Percentiles rank a stretch among this genome's conserved stretches.
These are phyloP conservation scores for Harrya chromipes DNA, from an alignment of 768 basidiomycete genomes.

Conservation along the genomic window DNA sequence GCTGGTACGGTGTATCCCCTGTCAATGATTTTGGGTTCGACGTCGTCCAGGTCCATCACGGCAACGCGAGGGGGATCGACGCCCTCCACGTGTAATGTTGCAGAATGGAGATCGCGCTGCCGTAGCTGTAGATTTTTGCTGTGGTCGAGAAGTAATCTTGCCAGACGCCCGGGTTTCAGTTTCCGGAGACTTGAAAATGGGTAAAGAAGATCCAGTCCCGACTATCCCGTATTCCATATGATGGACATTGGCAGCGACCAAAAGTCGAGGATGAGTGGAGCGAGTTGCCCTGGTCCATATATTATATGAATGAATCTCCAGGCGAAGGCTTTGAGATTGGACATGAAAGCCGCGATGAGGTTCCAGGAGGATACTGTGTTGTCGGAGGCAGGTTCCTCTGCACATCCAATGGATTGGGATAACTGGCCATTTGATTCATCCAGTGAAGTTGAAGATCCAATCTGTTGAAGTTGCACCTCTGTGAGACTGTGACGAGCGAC, in stretches of 20 bases:
- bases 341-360: no score
- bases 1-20: conserved; percentile 2
- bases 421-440: no score
- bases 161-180: conserved; percentile 6
- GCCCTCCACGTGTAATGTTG: background rate
- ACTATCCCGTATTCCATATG: background rate
- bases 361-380: no score
- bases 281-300: background rate
- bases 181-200: conserved; percentile 6
- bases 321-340: background rate
- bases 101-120: background rate
- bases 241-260: background rate
- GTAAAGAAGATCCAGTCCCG: conserved; percentile 4
- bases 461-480: no score
- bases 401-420: no score
- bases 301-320: background rate
- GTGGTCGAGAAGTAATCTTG: conserved; percentile 3
- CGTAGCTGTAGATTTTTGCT: background rate
- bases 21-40: background rate
- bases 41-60: conserved; percentile 4
- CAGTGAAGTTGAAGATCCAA: no score
- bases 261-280: conserved; percentile 7
- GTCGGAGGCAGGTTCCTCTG: no score
- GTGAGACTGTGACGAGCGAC: no score
- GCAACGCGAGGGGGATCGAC: background rate